Evolutionary conservation across 768 basidiomycete genomes (phyloP).

Genomic region (Ramaria sp.): DNA sequence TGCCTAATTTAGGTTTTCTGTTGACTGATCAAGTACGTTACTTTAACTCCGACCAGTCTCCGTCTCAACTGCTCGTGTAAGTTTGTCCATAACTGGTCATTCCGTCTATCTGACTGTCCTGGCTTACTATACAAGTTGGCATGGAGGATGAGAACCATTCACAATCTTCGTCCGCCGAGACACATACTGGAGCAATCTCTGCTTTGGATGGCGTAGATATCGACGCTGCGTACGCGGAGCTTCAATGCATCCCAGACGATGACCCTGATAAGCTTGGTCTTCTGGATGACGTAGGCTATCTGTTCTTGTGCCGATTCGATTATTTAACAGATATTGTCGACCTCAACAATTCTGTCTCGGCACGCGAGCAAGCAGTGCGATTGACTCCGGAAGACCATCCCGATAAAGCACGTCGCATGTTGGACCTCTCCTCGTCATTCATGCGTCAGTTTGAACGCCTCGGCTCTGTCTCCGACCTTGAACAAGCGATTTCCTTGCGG

Average conservation of each 20-base stretch:
- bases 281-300: not conserved
- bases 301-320: not conserved
- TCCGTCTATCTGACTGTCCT: no score
- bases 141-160: no score
- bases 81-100: no score
- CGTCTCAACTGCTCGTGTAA: no score
- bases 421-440: not conserved
- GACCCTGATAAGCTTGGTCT: not conserved
- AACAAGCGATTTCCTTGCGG: constrained; percentile 4
- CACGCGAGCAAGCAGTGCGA: constrained; percentile 1
- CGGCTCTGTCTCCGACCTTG: constrained; percentile 3
- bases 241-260: not conserved
- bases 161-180: no score
- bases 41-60: no score
- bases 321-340: not conserved
- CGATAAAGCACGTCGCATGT: not conserved
- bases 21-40: no score
- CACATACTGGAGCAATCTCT: no score
- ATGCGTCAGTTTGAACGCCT: not conserved
- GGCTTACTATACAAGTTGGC: no score
- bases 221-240: not conserved
- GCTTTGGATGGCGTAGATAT: not conserved
- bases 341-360: constrained; percentile 8
- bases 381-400: constrained; percentile 8
- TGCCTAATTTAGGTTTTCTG: no score